These are phyloP conservation scores for Sphaerulina musiva DNA, from an alignment of 2,329 filamentous ascomycete species.

Conservation along the genomic window DNA sequence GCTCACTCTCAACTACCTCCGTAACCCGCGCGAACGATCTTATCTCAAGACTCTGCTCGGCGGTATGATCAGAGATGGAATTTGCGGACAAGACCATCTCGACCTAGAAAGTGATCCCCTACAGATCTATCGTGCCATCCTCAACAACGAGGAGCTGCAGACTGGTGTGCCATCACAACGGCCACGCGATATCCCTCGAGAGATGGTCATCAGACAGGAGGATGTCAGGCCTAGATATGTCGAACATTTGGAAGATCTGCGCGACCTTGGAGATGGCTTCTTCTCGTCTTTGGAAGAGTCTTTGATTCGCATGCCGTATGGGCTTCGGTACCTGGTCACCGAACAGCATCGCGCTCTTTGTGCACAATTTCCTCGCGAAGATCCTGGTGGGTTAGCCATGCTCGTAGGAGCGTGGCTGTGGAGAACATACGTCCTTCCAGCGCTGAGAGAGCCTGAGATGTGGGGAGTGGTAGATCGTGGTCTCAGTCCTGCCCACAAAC, in stretches of 20 bases:
- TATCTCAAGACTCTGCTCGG: slow-evolving; percentile 83
- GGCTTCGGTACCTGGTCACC: slow-evolving; percentile 77
- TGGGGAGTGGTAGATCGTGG: slow-evolving; percentile 87
- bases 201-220: slow-evolving; percentile 89
- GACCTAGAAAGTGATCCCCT: slow-evolving; percentile 95
- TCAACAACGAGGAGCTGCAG: slow-evolving; percentile 94
- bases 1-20: slow-evolving; percentile 77
- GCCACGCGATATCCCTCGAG: slow-evolving; percentile 76
- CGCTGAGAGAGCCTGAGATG: slow-evolving; percentile 81
- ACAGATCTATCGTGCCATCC: slow-evolving; percentile 90
- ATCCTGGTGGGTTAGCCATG: slow-evolving; percentile 70
- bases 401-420: slow-evolving; percentile 87
- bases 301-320: slow-evolving; percentile 84
- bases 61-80: slow-evolving; percentile 78
- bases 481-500: slow-evolving; percentile 83
- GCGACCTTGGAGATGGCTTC: slow-evolving; percentile 91
- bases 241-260: slow-evolving; percentile 83
- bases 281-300: slow-evolving; percentile 75
- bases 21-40: slow-evolving; percentile 85
- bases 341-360: slow-evolving; percentile 77
- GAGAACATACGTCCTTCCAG: slow-evolving; percentile 88
- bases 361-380: slow-evolving; percentile 71
- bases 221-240: slow-evolving; percentile 92
- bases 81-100: slow-evolving; percentile 82
- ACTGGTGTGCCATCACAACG: slow-evolving; percentile 79